phyloP scores from a whole-genome alignment of 305 asterid genomes.

The Andrographis paniculata region DNA sequence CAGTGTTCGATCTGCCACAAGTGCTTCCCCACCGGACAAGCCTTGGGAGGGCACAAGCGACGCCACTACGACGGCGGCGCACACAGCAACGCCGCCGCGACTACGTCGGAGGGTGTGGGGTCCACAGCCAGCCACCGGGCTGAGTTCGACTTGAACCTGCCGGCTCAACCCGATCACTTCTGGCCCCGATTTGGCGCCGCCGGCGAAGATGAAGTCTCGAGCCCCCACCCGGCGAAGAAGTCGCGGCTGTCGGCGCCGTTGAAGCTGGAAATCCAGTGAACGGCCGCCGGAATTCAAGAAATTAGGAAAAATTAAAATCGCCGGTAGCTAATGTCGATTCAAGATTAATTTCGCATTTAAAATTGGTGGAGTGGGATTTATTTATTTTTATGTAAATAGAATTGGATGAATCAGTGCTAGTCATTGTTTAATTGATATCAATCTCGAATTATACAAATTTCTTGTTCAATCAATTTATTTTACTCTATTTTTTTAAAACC shows the following conservation, averaged over 20 bases:
- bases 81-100: constrained; percentile 18
- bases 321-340: background rate
- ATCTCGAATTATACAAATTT: too few species aligned
- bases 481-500: too few species aligned
- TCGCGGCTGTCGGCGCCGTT: constrained; percentile 25
- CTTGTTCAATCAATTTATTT: too few species aligned
- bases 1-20: constrained; percentile 71
- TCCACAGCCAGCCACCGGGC: constrained; percentile 34
- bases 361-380: background rate
- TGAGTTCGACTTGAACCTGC: constrained; percentile 58
- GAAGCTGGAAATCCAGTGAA: constrained; percentile 26
- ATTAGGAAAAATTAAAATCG: too few species aligned
- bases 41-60: constrained; percentile 88
- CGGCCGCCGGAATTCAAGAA: background rate
- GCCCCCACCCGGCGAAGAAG: constrained; percentile 61
- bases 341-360: background rate
- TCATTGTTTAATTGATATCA: background rate
- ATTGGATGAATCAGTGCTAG: background rate
- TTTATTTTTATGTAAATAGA: background rate
- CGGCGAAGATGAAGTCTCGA: constrained; percentile 47
- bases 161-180: constrained; percentile 30
- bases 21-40: constrained; percentile 73
- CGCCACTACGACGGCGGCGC: constrained; percentile 71
- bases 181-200: constrained; percentile 28
- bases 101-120: constrained; percentile 46